phyloP scores from a whole-genome alignment of 352 stramenopile genomes.

The Pythium folliculosum region DNA sequence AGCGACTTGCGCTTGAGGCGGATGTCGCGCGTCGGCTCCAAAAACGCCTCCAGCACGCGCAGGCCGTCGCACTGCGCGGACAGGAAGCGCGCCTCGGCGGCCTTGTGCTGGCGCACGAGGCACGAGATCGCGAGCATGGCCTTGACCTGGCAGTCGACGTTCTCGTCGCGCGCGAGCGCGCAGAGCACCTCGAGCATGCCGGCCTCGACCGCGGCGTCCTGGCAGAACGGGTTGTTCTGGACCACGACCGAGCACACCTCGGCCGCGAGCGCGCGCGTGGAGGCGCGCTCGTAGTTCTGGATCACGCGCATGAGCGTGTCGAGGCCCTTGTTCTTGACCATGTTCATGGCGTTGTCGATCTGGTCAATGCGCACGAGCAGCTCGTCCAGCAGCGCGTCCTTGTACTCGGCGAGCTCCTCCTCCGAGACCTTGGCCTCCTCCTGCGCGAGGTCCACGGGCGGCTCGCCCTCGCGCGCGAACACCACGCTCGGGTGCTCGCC shows the following conservation, averaged over 20 bases:
- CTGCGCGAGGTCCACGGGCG: conserved; percentile 32
- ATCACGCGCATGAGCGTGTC: conserved; percentile 63
- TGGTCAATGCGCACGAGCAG: conserved; percentile 85
- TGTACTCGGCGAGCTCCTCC: conserved; percentile 79
- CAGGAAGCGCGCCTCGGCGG: conserved; percentile 63
- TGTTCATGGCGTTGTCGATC: conserved; percentile 89
- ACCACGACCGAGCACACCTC: conserved; percentile 83
- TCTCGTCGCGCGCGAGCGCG: conserved; percentile 44
- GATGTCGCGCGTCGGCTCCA: conserved; percentile 53
- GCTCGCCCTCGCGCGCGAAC: conserved; percentile 51
- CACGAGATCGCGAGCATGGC: conserved; percentile 82
- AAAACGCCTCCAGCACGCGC: conserved; percentile 51
- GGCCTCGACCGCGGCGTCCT: conserved; percentile 65
- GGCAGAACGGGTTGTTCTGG: conserved; percentile 87
- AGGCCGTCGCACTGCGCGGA: conserved; percentile 59
- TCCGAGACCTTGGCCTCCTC: conserved; percentile 38
- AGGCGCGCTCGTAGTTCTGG: conserved; percentile 45
- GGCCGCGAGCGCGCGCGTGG: conserved; percentile 63
- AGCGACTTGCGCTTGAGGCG: conserved; percentile 81
- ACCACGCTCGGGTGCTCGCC: conserved; percentile 76
- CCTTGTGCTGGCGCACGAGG: conserved; percentile 72
- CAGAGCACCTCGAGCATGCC: conserved; percentile 74
- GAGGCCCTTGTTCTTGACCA: conserved; percentile 83
- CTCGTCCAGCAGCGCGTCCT: conserved; percentile 80
- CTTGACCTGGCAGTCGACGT: conserved; percentile 77